phyloP scores from a whole-genome alignment of 192 early-diverging fungal genomes.

The Paraglomus brasilianum region DNA sequence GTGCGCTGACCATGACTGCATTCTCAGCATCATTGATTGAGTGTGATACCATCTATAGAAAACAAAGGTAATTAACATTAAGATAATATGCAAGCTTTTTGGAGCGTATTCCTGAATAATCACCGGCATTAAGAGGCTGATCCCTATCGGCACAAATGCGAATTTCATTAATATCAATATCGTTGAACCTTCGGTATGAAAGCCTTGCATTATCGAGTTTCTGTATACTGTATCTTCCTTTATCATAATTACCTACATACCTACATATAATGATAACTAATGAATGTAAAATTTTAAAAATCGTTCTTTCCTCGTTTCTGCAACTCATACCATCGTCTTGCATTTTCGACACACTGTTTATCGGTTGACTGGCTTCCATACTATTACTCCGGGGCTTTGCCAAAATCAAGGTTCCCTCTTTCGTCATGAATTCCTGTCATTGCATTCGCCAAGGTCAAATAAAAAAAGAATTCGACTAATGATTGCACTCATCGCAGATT shows the following conservation, averaged over 20 bases:
- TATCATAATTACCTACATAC: slow-evolving; percentile 76
- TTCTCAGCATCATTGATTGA: slow-evolving; percentile 49
- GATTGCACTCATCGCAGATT: slow-evolving; percentile 50
- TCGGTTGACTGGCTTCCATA: slow-evolving; percentile 27
- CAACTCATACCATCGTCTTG: slow-evolving; percentile 60
- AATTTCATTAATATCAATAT: slow-evolving; percentile 72
- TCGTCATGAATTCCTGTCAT: slow-evolving; percentile 64
- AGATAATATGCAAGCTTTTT: not conserved
- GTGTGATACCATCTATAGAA: slow-evolving; percentile 50
- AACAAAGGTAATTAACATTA: not conserved
- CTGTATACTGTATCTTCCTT: slow-evolving; percentile 81
- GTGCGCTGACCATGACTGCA: slow-evolving; percentile 62
- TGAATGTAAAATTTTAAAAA: slow-evolving; percentile 26
- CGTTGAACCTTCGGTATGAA: slow-evolving; percentile 73
- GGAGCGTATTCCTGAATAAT: not conserved
- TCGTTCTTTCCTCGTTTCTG: not conserved
- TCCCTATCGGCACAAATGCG: slow-evolving; percentile 81
- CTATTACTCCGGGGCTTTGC: slow-evolving; percentile 31
- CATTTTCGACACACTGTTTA: slow-evolving; percentile 53
- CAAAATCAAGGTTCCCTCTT: slow-evolving; percentile 40
- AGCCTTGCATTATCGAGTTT: slow-evolving; percentile 75
- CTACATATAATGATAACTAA: too few relatives aligned
- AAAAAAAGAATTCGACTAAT: slow-evolving; percentile 44
- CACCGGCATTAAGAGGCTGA: slow-evolving; percentile 66
- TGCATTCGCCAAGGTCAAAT: slow-evolving; percentile 50